These are phyloP conservation scores for Millerozyma miso DNA, from an alignment of 805 yeast species.

Conservation along the genomic window DNA sequence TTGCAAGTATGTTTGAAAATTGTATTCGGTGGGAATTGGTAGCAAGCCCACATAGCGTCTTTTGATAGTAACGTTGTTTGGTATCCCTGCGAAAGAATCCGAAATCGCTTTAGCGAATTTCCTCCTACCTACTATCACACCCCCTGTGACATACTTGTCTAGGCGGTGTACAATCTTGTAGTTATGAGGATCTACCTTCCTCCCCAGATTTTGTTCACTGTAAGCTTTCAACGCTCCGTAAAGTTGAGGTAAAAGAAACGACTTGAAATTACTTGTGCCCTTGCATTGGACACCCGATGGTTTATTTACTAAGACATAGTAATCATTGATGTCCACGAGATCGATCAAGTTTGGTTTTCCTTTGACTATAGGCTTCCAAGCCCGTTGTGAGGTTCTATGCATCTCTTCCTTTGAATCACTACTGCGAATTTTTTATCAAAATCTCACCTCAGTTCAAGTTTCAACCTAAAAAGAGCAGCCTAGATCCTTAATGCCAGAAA, in stretches of 20 bases:
- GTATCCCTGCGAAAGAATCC: constrained; percentile 6
- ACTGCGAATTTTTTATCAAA: neutral
- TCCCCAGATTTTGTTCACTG: constrained; percentile 4
- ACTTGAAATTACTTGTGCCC: constrained; percentile 6
- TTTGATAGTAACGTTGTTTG: constrained; percentile 1
- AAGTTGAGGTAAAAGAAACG: constrained; percentile 12
- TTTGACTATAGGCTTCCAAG: neutral
- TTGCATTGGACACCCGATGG: constrained; percentile 17
- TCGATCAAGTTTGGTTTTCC: constrained; percentile 4
- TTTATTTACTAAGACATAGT: constrained; percentile 18
- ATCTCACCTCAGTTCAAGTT: no score
- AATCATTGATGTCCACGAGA: constrained; percentile 13
- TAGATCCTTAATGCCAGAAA: neutral
- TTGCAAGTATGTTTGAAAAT: neutral
- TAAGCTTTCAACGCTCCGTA: constrained; percentile 8
- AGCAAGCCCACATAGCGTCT: constrained; percentile 18
- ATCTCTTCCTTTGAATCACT: neutral
- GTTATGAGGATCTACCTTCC: constrained; percentile 6
- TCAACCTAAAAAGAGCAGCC: no score
- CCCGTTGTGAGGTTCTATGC: neutral
- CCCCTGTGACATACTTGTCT: constrained; percentile 22
- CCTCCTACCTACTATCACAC: constrained; percentile 15
- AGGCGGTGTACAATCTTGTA: constrained; percentile 17
- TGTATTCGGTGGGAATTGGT: constrained; percentile 1
- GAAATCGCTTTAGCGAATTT: constrained; percentile 3